Evolutionary conservation across 495 filamentous ascomycete genomes (phyloP), one percentile per base, ranked within the genome.

Genomic region (Aspergillus bertholletiae): DNA sequence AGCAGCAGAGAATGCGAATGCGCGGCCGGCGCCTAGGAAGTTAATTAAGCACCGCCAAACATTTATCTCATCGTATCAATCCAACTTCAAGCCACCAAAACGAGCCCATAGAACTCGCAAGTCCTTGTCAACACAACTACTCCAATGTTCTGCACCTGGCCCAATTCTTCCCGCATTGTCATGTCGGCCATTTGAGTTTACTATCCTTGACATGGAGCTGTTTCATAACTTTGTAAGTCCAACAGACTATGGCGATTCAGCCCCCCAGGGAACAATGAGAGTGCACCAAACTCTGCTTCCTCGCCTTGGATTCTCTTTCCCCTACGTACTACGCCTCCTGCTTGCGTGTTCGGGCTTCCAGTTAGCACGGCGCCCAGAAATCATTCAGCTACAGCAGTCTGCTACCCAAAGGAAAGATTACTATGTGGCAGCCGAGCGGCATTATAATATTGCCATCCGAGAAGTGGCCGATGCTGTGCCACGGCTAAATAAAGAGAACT

Each of bases 221-320:
- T 55, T 55, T 35, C 57, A 60, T 27, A 40, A 56, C 43, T 52
- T 46, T n/a, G n/a, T n/a, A n/a, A n/a, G n/a, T n/a, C n/a, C n/a
- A n/a, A n/a, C n/a, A n/a, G n/a, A n/a, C n/a, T n/a, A n/a, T n/a
- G n/a, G n/a, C n/a, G n/a, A n/a, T n/a, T n/a, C n/a, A n/a, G n/a
- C n/a, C n/a, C n/a, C n/a, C n/a, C n/a, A n/a, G n/a, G n/a, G n/a
- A n/a, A n/a, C n/a, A n/a, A n/a, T 35, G 39, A 22, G 15, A 37
- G 3, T 39, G n/a, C 4, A 15, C 3, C 52, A 37, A n/a, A 32
- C 39, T 6, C 27, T 55, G 15, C 48, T 60, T 4, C 24, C 41
- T 17, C 52, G 52, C 2, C 44, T 55, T 6, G 52, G 53, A 3
- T 60, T 60, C 24, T 32, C 41, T 5, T 45, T 50, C 30, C 53